Base-by-base conservation (phyloP, 805 yeast genomes). In the Metschnikowia dekortorum region DNA sequence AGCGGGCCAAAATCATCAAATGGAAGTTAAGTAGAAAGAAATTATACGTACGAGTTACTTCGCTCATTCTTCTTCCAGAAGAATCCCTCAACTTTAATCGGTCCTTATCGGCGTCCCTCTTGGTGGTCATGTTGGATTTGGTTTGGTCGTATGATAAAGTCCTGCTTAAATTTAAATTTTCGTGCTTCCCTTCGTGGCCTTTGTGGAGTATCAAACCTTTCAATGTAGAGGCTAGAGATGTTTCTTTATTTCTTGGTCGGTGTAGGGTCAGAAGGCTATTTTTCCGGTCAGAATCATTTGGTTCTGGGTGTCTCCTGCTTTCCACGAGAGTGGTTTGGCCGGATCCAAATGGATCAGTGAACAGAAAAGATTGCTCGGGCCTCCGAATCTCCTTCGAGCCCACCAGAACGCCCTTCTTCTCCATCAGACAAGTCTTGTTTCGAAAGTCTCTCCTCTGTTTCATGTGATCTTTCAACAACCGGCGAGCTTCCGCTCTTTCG, bases 141-240 rank as follows among this genome's bases (percentile, higher is more conserved):
- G 76, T 71, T 52, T 70, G 75, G 50, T 73, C 78, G 49, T 51
- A 71, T 37, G 68, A 63, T 42, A 46, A 49, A 6, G 68, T 60
- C 38, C 59, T 55, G 34, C 52, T 40, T 49, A 57, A 47, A 35
- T 33, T 22, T 8, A 13, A 4, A 22, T 16, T 33, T 4, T 39
- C 31, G 16, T 46, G 22, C 14, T 18, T 31, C 7, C 29, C 46
- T 26, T 35, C 40, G 6, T 35, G 40, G 30, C 43, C 49, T 29
- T 44, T 49, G 47, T 45, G 37, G 36, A 53, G 41, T 22, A 54
- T 40, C 28, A 54, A 32, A 7, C 48, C 57, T 16, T 41, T 48
- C 16, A 56, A 50, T 8, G 48, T 39, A 7, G 45, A 46, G 1
- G 56, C 48, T 30, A 56, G 50, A 8, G 53, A 48, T 16, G 39